Evolutionary conservation across 805 yeast species (phyloP), one percentile per base, ranked within the genome.

Genomic region (Myxozyma geophila): DNA sequence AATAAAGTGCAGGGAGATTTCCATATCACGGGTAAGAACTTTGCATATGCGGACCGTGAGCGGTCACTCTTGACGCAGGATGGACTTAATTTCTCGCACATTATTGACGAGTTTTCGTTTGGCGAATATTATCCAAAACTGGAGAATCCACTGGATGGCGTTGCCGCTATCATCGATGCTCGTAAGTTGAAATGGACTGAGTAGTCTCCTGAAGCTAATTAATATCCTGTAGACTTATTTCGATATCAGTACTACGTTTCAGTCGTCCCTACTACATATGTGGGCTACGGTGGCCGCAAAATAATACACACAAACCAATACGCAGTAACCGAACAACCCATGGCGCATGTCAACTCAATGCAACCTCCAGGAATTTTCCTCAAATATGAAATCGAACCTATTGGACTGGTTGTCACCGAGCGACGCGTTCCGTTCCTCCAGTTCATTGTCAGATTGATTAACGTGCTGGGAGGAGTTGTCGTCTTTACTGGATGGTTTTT

Each of bases 111-210:
- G 75, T 84, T 92, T 67, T 91, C 98, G 10, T 93, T 87, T 76
- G 99, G 99, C 13, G 90, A 85, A 43, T 92, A 88, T 75, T 92
- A 85, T 72, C 98, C 99, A 2, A 88, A 83, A 70, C 81, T 92
- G 67, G 82, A 87, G 70, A 93, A 93, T 73, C 96, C 97, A n/a
- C 81, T 95, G 67, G 98, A 95, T 74, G 81, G 80, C 53, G 87
- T 93, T 0, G 88, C 85, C 0, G 84, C 87, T 68, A 61, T 75
- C 21, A 81, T 91, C 1, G 78, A 79, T 0, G 79, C 82, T 1
- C 78, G 81, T 23, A 64, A 79, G 19, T 57, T 21, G 7, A 2
- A 3, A 10, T 35, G 28, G 28, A 28, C 28, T 28, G 28, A 28
- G 28, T 28, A 5, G 28, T 28, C 28, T 28, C 5, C 28, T 28